A percentile compares a stretch with the other conserved stretches of the same genome.
Conservation (phyloP, 495 filamentous ascomycete species). For the Penicillium taxi region DNA sequence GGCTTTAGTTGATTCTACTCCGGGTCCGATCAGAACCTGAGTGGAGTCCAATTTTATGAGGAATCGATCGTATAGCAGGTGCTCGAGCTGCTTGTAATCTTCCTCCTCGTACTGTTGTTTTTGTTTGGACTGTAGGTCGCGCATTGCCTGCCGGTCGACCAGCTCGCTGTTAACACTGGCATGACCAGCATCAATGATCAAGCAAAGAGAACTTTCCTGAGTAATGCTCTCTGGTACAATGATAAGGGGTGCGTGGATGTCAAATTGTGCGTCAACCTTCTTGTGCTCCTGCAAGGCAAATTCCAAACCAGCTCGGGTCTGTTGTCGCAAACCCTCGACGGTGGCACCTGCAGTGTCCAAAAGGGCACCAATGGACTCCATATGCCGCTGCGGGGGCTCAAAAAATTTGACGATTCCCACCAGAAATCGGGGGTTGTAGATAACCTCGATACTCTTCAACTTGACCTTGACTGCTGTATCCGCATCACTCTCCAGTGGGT, state of each 20-base stretch:
- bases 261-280: constrained; percentile 90
- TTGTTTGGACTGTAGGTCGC: constrained; percentile 84
- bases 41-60: constrained; percentile 84
- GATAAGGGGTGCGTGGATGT: constrained; percentile 90
- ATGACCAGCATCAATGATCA: constrained; percentile 95
- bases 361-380: constrained; percentile 93
- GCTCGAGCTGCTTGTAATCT: constrained; percentile 78
- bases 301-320: constrained; percentile 90
- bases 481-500: constrained; percentile 84
- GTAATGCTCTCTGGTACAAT: constrained; percentile 93
- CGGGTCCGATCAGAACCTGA: constrained; percentile 91
- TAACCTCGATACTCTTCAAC: constrained; percentile 89
- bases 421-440: constrained; percentile 91
- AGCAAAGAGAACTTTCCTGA: constrained; percentile 65
- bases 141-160: constrained; percentile 80
- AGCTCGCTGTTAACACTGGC: constrained; percentile 88
- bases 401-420: constrained; percentile 90
- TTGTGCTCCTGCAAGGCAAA: constrained; percentile 97
- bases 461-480: constrained; percentile 86
- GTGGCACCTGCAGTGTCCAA: constrained; percentile 93
- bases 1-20: constrained; percentile 79
- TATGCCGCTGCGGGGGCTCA: constrained; percentile 88
- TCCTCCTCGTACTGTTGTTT: constrained; percentile 79
- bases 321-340: constrained; percentile 86
- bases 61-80: constrained; percentile 94